Base-by-base conservation (phyloP, 2,329 filamentous ascomycete species). In the Cercospora sesami region DNA sequence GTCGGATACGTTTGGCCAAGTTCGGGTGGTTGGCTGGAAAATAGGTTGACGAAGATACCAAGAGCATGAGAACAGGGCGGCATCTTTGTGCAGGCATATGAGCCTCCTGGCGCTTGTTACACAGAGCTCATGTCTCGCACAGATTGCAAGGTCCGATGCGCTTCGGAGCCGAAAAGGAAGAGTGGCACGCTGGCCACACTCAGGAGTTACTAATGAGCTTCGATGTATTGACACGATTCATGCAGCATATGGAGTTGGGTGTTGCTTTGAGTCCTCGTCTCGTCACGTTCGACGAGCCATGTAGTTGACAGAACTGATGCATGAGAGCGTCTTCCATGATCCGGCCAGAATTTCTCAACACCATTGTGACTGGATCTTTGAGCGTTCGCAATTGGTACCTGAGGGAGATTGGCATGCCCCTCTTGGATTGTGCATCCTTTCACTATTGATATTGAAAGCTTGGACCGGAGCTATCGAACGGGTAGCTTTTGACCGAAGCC, bases 1-100 rank as follows among this genome's bases (percentile, higher is more conserved):
- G 94, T 7, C 86, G 94, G 71, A 88, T 97, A 69, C 91, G 93
- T 83, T 87, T 90, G 81, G 86, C 88, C 70, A 98, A 98, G 83
- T 83, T 97, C 67, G 92, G 92, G 0, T 78, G 88, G 62, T 80
- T 78, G 69, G 76, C 76, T 60, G 76, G 76, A n/a, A 72, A 72
- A 42, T 76, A 72, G 53, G 6, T 5, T 21, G 26, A 10, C 14
- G 26, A 16, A 18, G 23, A 8, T 18, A 18, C 23, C 26, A 4
- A 57, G 28, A 18, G 10, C 21, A 31, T 14, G 36, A 61, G 28
- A 48, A 48, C 36, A 45, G 10, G 14, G n/a, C 12, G 33, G 21
- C 42, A 51, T 53, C n/a, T 48, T 26, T 23, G 42, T 31, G 16
- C 5, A 2, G 28, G 5, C 16, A 12, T 12, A 10, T 21, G 1